Conservation (phyloP, 2,329 filamentous ascomycete genomes). For the Aspergillus brunneoviolaceus region DNA sequence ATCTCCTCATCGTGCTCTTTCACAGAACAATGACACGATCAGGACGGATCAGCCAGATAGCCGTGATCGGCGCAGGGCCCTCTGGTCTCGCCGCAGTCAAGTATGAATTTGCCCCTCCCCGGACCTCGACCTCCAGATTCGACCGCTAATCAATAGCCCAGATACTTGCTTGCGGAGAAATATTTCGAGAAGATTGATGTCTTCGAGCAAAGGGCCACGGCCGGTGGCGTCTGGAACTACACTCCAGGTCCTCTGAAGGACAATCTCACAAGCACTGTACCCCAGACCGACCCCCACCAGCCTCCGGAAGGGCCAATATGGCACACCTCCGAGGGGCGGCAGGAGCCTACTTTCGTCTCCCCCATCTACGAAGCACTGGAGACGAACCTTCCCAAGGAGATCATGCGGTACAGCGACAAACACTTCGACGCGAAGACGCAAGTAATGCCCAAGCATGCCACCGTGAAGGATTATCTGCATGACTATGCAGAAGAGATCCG, state of each 20-base stretch:
- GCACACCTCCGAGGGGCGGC: slow-evolving; percentile 29
- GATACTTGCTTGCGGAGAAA: slow-evolving; percentile 71
- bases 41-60: slow-evolving; percentile 50
- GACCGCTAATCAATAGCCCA: slow-evolving; percentile 31
- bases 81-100: slow-evolving; percentile 50
- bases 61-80: slow-evolving; percentile 80
- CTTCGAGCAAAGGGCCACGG: slow-evolving; percentile 75
- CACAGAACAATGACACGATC: slow-evolving; percentile 20
- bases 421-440: slow-evolving; percentile 63
- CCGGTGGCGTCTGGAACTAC: slow-evolving; percentile 88
- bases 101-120: no score
- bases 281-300: slow-evolving; percentile 64
- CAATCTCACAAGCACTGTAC: slow-evolving; percentile 52
- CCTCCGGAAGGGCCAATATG: slow-evolving; percentile 64
- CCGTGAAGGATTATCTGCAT: slow-evolving; percentile 72
- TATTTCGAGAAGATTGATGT: slow-evolving; percentile 69
- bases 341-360: slow-evolving; percentile 67
- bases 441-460: slow-evolving; percentile 71
- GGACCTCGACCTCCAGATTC: not conserved
- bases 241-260: slow-evolving; percentile 51
- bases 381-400: slow-evolving; percentile 77
- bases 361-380: slow-evolving; percentile 80
- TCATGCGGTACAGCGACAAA: slow-evolving; percentile 79
- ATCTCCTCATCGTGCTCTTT: no score
- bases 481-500: slow-evolving; percentile 68